Base-by-base conservation (phyloP, 257 asterid species). In the Orobanche coerulescens region DNA sequence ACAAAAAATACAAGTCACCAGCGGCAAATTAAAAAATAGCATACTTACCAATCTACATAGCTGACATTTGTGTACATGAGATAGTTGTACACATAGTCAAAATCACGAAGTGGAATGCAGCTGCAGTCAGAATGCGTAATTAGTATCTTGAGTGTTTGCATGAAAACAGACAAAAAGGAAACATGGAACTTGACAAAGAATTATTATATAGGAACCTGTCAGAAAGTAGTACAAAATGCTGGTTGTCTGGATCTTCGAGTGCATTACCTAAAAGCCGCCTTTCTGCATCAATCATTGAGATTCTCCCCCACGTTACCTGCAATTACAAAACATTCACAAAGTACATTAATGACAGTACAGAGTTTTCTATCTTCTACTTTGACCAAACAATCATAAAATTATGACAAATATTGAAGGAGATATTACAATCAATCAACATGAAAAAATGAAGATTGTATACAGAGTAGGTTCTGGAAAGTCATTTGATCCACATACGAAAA, bases 201-300 rank as follows among this genome's bases (percentile, higher is more conserved):
- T 74, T 66, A 47, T 63, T 68, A 46, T 30, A 40, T 46, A 59
- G 67, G 47, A 74, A 87, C 99, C 97, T 93, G 82, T 93, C 99
- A n/a, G 99, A 93, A 52, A 93, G 95, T 56, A 93, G 82, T 25
- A 93, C 88, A 66, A 93, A 93, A 54, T 93, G 96, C 72, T 75
- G 89, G 69, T 93, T 93, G 68, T 82, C 92, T 57, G 88, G 79
- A 73, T 93, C 99, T 61, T 75, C 75, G 28, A 93, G 95, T 1
- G 99, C 96, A 76, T 85, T 71, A 8, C 78, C 95, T 73, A 93
- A 72, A 70, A 93, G 97, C 51, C 99, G 82, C 66, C 79, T 90
- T 79, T 93, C 99, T 70, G 97, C 99, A 78, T 93, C 97, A 60
- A 93, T 93, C 99, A 93, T 93, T 20, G 99, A 93, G 63, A 89